Percentiles rank a stretch among this genome's conserved stretches.
Evolutionary conservation across 2,329 filamentous ascomycete genomes (phyloP).

Genomic region (Ciborinia camelliae): DNA sequence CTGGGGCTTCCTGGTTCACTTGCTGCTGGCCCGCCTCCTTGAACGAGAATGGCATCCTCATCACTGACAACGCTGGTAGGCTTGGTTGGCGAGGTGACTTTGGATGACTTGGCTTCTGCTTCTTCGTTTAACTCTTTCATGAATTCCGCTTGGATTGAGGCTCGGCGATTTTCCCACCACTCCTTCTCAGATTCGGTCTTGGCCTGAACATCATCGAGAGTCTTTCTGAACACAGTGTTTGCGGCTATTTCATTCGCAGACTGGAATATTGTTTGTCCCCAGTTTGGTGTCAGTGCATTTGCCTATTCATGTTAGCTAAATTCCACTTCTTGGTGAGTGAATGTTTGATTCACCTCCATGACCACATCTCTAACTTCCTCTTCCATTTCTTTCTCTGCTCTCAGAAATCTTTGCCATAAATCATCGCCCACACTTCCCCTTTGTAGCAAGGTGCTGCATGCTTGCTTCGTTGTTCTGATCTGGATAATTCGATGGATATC

Average conservation of each 20-base stretch:
- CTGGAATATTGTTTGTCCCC: conserved; percentile 96
- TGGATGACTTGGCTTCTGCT: conserved; percentile 44
- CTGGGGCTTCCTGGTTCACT: conserved; percentile 39
- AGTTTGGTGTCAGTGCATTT: conserved; percentile 81
- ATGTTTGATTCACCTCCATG: conserved; percentile 62
- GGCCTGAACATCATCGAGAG: conserved; percentile 70
- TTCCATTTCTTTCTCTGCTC: conserved; percentile 97
- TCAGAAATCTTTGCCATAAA: conserved; percentile 85
- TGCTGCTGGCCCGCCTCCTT: conserved; percentile 40
- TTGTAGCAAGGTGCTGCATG: conserved; percentile 77
- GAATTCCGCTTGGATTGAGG: conserved; percentile 69
- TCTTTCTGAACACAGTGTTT: conserved; percentile 72
- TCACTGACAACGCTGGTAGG: conserved; percentile 52
- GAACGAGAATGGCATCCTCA: conserved; percentile 76
- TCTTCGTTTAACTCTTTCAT: conserved; percentile 79
- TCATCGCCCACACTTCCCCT: conserved; percentile 94
- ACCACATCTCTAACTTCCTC: conserved; percentile 93
- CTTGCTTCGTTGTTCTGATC: conserved; percentile 83
- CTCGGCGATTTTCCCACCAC: conserved; percentile 88
- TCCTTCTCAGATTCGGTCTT: conserved; percentile 72
- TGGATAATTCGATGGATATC: conserved; percentile 91
- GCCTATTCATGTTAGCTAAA: conserved; percentile 55
- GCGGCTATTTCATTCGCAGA: conserved; percentile 93
- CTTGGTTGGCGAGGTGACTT: conserved; percentile 39
- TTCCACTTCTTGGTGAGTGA: neutral